These are phyloP conservation scores for Balakata baccata DNA, from an alignment of 345 rosid species.

Conservation along the genomic window DNA sequence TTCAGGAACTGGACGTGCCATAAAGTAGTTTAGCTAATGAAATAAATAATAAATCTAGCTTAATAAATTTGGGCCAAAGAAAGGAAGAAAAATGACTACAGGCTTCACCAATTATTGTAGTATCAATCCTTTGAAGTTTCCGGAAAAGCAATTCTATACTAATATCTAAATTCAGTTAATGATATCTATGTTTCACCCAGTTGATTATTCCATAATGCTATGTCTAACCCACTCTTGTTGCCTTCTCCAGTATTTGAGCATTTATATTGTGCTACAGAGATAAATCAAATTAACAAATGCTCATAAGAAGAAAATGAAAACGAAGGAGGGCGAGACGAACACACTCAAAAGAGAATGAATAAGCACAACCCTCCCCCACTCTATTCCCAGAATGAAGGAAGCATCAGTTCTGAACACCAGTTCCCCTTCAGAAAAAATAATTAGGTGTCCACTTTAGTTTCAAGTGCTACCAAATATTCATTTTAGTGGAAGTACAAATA, in stretches of 20 bases:
- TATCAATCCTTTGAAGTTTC: neutral
- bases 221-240: neutral
- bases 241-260: neutral
- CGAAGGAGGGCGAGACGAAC: neutral
- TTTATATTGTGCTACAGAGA: neutral
- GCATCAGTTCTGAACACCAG: neutral
- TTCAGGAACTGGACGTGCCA: neutral
- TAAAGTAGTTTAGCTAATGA: neutral
- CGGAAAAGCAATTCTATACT: neutral
- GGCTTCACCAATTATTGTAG: constrained; percentile 1
- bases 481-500: too few relatives aligned
- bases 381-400: neutral
- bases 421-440: neutral
- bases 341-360: neutral
- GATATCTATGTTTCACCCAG: neutral
- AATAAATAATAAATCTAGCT: neutral
- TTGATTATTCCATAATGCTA: neutral
- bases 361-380: neutral
- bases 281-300: neutral
- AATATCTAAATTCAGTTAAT: neutral
- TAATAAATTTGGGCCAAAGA: neutral
- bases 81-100: neutral
- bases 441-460: neutral
- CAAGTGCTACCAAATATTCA: neutral
- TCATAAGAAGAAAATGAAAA: neutral